Evolutionary conservation across 2,329 filamentous ascomycete species (phyloP).

Genomic region (Alternaria ethzedia): DNA sequence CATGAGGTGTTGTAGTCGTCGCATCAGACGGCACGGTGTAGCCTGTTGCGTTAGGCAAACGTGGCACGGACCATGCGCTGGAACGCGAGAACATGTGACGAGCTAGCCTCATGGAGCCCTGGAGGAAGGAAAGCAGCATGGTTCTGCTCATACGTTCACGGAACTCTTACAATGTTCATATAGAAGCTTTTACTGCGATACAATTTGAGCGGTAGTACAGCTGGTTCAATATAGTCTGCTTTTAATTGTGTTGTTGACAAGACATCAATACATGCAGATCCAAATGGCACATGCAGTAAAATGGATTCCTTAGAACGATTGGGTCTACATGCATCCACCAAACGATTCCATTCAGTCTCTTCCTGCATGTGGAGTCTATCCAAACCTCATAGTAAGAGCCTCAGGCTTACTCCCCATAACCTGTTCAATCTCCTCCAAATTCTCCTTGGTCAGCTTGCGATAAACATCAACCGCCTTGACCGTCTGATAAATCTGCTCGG

Average conservation of each 20-base stretch:
- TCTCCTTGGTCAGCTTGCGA: constrained; percentile 51
- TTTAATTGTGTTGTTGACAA: too few species aligned
- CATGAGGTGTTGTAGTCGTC: not conserved
- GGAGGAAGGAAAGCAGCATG: not conserved
- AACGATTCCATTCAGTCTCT: too few species aligned
- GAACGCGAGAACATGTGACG: constrained; percentile 5
- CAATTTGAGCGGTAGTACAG: too few species aligned
- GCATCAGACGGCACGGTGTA: not conserved
- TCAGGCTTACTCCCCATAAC: constrained; percentile 43
- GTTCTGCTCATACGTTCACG: too few species aligned
- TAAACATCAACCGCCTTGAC: constrained; percentile 54
- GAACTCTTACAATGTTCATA: not conserved
- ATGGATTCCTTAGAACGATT: too few species aligned
- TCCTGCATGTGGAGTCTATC: constrained; percentile 5
- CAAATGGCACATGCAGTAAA: too few species aligned
- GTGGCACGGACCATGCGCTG: not conserved
- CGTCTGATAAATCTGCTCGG: constrained; percentile 44
- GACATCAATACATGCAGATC: too few species aligned
- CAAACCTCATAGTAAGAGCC: constrained; percentile 32
- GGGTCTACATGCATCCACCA: too few species aligned
- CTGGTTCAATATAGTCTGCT: too few species aligned
- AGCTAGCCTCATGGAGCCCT: not conserved
- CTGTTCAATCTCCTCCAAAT: constrained; percentile 53
- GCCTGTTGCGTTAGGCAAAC: constrained; percentile 14
- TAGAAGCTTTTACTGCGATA: too few species aligned